phyloP scores from a whole-genome alignment of 306 rosid species.

The Citrullus amarus region DNA sequence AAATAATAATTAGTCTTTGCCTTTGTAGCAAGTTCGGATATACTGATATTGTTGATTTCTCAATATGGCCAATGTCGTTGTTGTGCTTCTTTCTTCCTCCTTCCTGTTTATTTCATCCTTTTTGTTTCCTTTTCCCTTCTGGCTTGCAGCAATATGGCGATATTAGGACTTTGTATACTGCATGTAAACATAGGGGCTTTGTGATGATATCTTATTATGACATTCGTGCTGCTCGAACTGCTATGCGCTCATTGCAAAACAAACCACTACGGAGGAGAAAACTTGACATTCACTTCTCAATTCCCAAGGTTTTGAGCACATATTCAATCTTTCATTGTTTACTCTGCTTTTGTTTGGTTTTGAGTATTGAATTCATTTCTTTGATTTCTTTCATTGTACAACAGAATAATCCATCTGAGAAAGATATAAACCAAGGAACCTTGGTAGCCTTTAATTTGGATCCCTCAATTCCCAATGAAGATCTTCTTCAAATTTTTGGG shows the following conservation, averaged over 20 bases:
- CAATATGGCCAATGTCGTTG: background rate
- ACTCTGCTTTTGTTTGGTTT: background rate
- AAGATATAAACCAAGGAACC: constrained; percentile 93
- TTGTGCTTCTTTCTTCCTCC: background rate
- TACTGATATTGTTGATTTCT: background rate
- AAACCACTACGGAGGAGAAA: constrained; percentile 84
- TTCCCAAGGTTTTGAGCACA: constrained; percentile 61
- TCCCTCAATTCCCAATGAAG: constrained; percentile 83
- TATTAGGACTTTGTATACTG: constrained; percentile 84
- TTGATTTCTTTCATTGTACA: constrained; percentile 12
- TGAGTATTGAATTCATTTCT: background rate
- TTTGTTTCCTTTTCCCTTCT: constrained; percentile 3
- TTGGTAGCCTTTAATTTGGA: constrained; percentile 93
- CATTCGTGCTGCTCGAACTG: constrained; percentile 86
- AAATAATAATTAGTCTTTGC: background rate
- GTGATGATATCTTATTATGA: constrained; percentile 97
- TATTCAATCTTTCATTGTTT: background rate
- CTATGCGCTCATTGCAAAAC: constrained; percentile 84
- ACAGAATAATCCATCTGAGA: constrained; percentile 90
- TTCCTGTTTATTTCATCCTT: background rate
- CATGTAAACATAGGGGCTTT: constrained; percentile 92
- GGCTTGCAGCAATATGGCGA: constrained; percentile 70
- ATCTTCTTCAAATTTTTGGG: constrained; percentile 83
- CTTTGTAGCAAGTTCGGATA: background rate
- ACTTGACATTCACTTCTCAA: constrained; percentile 94